Percentiles rank a stretch among this genome's conserved stretches.
These are phyloP conservation scores for Phytophthora idaei DNA, from an alignment of 352 stramenopile genomes.

Conservation along the genomic window DNA sequence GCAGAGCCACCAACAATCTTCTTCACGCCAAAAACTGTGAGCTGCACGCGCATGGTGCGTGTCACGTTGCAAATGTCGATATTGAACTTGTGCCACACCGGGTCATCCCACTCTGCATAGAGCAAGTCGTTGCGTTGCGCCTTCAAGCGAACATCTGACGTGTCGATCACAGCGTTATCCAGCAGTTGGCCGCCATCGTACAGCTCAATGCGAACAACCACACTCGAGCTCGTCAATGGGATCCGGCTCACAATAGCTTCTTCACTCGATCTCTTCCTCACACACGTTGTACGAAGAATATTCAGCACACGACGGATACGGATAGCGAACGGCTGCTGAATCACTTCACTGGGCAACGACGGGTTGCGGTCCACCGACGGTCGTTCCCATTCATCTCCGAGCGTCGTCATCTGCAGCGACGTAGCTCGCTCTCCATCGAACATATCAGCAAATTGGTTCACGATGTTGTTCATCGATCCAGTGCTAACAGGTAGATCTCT, in stretches of 20 bases:
- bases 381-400: slow-evolving; percentile 73
- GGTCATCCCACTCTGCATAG: slow-evolving; percentile 77
- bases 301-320: slow-evolving; percentile 83
- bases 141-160: slow-evolving; percentile 69
- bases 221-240: slow-evolving; percentile 62
- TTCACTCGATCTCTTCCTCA: slow-evolving; percentile 72
- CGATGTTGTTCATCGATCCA: slow-evolving; percentile 38
- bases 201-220: slow-evolving; percentile 78
- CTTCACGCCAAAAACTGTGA: slow-evolving; percentile 77
- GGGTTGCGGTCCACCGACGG: slow-evolving; percentile 42
- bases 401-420: slow-evolving; percentile 75
- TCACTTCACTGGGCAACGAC: slow-evolving; percentile 54
- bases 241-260: slow-evolving; percentile 56
- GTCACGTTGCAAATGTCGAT: slow-evolving; percentile 73
- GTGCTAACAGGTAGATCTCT: slow-evolving; percentile 52
- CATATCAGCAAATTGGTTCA: slow-evolving; percentile 68
- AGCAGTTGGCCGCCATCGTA: slow-evolving; percentile 78
- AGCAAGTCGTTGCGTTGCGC: slow-evolving; percentile 75
- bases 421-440: slow-evolving; percentile 56
- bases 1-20: slow-evolving; percentile 57
- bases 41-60: slow-evolving; percentile 75
- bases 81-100: slow-evolving; percentile 82
- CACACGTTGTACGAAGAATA: slow-evolving; percentile 75
- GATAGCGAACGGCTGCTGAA: slow-evolving; percentile 73
- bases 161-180: slow-evolving; percentile 74